Evolutionary conservation across 2,329 filamentous ascomycete species (phyloP), one percentile per base, ranked within the genome.

Genomic region (Aquanectria penicillioides): DNA sequence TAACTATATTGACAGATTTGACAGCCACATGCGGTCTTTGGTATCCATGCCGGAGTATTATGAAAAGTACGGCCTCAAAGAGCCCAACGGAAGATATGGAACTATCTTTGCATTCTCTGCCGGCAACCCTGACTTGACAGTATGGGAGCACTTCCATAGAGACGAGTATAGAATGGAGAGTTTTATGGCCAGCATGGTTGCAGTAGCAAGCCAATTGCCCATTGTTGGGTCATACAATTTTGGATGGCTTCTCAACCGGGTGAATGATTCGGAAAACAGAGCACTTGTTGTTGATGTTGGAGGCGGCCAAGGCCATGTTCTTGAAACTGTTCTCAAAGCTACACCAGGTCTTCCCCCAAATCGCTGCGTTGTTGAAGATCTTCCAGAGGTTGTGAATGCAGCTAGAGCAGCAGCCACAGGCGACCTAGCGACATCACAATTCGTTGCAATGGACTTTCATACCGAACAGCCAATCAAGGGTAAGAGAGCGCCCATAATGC

Each of bases 151-250:
- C 52, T 49, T 40, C 20, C 46, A 49, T 17, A 28, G 28, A 15
- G 28, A 49, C 17, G 36, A 48, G 12, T 6, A 29, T 12, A 49
- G 46, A 26, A 49, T 49, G 52, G 18, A 34, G 8, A 41, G 36
- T n/a, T 56, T 56, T n/a, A 56, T 56, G 52, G 29, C 44, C 3
- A 33, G 36, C 29, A 56, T 56, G 52, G 36, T 44, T 18, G 52
- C 52, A 11, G 36, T 49, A 22, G 44, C 37, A 8, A 43, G 20
- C 5, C 38, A 13, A 3, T 13, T 43, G 12, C 52, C 52, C 3
- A 17, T 40, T 0, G 10, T 47, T 9, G 52, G 52, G 5, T 37
- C 52, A 0, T 56, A 56, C 31, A 23, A 49, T 23, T 49, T 37
- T 20, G 2, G 22, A 2, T 34, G 52, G 46, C 20, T 56, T 43